Percentiles rank a stretch among this genome's conserved stretches.
Evolutionary conservation across 257 asterid genomes (phyloP).

Genomic region (Penstemon davidsonii): DNA sequence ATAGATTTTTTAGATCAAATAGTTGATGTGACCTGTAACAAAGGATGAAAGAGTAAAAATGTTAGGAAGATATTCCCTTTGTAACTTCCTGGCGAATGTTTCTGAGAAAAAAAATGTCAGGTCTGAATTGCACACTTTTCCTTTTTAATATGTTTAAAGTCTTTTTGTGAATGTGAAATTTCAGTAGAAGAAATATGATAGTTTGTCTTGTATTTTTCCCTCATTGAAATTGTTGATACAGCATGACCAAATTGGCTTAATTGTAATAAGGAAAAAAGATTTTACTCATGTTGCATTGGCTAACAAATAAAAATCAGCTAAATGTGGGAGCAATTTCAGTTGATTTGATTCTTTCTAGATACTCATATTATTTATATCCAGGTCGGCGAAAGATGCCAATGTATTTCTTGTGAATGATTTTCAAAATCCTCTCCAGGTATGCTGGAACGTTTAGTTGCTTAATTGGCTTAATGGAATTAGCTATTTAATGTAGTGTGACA

Average conservation of each 20-base stretch:
- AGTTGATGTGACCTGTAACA: slow-evolving; percentile 8
- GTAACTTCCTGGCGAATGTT: slow-evolving; percentile 1
- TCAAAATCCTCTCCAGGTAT: slow-evolving; percentile 94
- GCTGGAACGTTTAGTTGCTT: slow-evolving; percentile 21
- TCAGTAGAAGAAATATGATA: neutral
- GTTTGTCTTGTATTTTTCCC: neutral
- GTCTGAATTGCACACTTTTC: neutral
- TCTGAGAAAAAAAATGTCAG: slow-evolving; percentile 3
- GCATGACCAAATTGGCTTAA: no score
- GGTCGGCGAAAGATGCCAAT: slow-evolving; percentile 96
- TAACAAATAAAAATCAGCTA: no score
- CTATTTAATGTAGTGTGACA: neutral
- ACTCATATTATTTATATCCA: slow-evolving; percentile 40
- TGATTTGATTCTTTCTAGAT: slow-evolving; percentile 5
- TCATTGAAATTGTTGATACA: slow-evolving; percentile 9
- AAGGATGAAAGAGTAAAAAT: slow-evolving; percentile 1
- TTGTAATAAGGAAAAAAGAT: no score
- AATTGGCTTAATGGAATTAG: neutral
- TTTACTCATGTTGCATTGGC: no score
- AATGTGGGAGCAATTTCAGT: neutral
- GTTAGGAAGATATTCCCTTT: neutral
- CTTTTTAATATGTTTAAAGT: neutral
- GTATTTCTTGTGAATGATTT: slow-evolving; percentile 92
- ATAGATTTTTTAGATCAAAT: neutral
- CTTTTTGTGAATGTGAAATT: slow-evolving; percentile 11